Conservation (phyloP, 202 grass and related monocot genomes). For the Schoenoplectus triqueter region DNA sequence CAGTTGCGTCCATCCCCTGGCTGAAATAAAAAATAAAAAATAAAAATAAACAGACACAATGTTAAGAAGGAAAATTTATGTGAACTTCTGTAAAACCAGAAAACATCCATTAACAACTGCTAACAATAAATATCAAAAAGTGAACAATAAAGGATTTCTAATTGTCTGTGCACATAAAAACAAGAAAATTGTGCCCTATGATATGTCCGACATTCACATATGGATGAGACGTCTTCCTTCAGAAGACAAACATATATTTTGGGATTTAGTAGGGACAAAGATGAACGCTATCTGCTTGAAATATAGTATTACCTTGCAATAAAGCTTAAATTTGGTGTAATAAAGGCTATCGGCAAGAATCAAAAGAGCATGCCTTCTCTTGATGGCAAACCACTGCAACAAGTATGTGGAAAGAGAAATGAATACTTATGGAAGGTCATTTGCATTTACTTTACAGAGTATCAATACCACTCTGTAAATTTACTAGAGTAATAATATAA, state of each 20-base stretch:
- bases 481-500: slow-evolving; percentile 38
- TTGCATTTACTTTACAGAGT: background rate
- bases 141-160: background rate
- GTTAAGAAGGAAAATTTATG: slow-evolving; percentile 23
- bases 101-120: background rate
- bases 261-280: slow-evolving; percentile 5
- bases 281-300: slow-evolving; percentile 1
- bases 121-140: slow-evolving; percentile 8
- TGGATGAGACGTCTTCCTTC: background rate
- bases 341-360: slow-evolving; percentile 94
- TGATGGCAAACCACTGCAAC: slow-evolving; percentile 96
- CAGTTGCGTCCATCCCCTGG: slow-evolving; percentile 88
- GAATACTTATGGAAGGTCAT: background rate
- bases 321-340: slow-evolving; percentile 98
- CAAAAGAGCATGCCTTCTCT: slow-evolving; percentile 83
- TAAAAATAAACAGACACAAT: background rate
- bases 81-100: slow-evolving; percentile 4
- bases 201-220: background rate
- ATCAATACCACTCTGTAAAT: slow-evolving; percentile 15
- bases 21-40: slow-evolving; percentile 48
- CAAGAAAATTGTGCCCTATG: background rate
- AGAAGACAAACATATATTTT: background rate
- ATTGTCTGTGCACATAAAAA: background rate
- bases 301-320: slow-evolving; percentile 81
- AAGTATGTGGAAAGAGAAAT: slow-evolving; percentile 33